A percentile compares a stretch with the other conserved stretches of the same genome.
phyloP scores from a whole-genome alignment of 331 rosid genomes.

The Phaseolus coccineus region DNA sequence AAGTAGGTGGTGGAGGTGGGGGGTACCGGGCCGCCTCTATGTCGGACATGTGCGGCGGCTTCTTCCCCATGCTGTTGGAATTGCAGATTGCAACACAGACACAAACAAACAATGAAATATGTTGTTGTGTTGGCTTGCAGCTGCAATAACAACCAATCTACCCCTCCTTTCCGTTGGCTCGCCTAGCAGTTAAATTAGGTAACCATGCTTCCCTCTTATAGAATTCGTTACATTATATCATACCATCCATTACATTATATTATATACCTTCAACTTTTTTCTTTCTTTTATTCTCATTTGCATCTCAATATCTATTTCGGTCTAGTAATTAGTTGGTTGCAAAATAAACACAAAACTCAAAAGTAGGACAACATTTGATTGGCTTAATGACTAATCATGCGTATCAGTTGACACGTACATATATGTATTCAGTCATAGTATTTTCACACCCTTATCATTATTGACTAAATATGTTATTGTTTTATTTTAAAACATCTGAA shows the following conservation, averaged over 20 bases:
- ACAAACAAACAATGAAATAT: slow-evolving; percentile 21
- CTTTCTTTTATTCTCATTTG: neutral
- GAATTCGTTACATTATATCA: slow-evolving; percentile 5
- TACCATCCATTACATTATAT: neutral
- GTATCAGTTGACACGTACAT: neutral
- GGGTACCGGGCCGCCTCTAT: slow-evolving; percentile 50
- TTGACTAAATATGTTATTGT: too few species aligned
- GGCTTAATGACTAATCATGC: neutral
- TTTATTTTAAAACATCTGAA: too few species aligned
- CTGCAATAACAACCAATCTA: slow-evolving; percentile 24
- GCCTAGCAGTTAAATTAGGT: slow-evolving; percentile 57
- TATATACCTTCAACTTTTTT: neutral
- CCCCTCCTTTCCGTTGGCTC: slow-evolving; percentile 10
- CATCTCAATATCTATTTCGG: slow-evolving; percentile 11
- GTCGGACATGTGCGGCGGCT: slow-evolving; percentile 44
- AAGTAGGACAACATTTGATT: neutral
- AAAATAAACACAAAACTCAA: slow-evolving; percentile 13
- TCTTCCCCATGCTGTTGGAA: slow-evolving; percentile 49
- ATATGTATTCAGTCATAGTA: neutral
- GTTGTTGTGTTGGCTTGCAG: slow-evolving; percentile 3
- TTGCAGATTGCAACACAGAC: slow-evolving; percentile 13
- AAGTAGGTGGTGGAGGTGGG: slow-evolving; percentile 52
- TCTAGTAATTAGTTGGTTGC: neutral
- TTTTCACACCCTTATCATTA: too few species aligned
- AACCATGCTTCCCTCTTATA: slow-evolving; percentile 47